phyloP scores from a whole-genome alignment of 257 asterid genomes.

The Phtheirospermum japonicum region DNA sequence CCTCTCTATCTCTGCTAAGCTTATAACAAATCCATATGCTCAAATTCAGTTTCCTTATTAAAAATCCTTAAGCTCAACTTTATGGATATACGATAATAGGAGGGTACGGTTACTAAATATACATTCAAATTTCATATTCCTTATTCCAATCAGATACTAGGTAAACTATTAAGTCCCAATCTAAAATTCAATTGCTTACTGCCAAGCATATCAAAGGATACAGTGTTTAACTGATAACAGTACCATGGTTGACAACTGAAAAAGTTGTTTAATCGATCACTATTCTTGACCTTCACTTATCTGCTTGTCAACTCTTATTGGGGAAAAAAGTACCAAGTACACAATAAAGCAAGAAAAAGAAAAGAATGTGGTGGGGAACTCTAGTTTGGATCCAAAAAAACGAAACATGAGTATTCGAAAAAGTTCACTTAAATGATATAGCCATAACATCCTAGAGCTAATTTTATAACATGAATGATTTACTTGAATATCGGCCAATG shows the following conservation, averaged over 20 bases:
- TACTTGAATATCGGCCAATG: not conserved
- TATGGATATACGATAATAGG: constrained; percentile 9
- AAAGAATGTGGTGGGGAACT: not conserved
- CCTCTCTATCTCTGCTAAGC: constrained; percentile 98
- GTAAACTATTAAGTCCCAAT: constrained; percentile 12
- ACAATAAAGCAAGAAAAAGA: not conserved
- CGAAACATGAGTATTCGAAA: not conserved
- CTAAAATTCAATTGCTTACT: constrained; percentile 18
- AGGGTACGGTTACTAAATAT: constrained; percentile 20
- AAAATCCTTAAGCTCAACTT: not conserved
- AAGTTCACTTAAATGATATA: not conserved
- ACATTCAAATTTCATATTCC: constrained; percentile 10
- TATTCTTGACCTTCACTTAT: constrained; percentile 4
- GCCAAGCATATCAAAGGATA: constrained; percentile 13
- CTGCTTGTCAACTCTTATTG: constrained; percentile 9
- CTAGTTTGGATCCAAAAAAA: not conserved
- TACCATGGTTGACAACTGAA: constrained; percentile 17
- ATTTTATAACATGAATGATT: constrained; percentile 1
- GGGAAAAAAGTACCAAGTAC: not conserved
- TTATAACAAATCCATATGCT: constrained; percentile 64
- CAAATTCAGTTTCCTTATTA: constrained; percentile 59
- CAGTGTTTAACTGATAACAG: constrained; percentile 23
- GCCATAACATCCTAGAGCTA: not conserved
- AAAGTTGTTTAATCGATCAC: constrained; percentile 2
- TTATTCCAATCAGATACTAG: constrained; percentile 14